These are phyloP conservation scores for Notholithocarpus densiflorus DNA, from an alignment of 306 rosid species.

Conservation along the genomic window DNA sequence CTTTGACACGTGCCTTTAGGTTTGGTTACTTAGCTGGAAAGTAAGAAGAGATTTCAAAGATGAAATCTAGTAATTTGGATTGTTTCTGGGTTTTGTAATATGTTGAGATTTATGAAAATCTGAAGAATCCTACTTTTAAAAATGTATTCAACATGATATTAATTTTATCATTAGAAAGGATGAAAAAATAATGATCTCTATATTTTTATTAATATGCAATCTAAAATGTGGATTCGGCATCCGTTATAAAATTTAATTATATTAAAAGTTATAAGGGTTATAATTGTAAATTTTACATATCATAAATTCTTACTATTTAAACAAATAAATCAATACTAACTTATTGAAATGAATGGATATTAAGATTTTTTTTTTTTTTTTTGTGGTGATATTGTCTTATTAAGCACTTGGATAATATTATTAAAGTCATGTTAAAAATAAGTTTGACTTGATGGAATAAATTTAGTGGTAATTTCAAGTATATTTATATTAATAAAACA, in stretches of 20 bases:
- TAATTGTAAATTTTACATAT: too few relatives aligned
- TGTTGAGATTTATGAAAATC: neutral
- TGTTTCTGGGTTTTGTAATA: neutral
- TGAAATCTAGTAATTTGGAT: slow-evolving; percentile 6
- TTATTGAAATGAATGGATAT: too few relatives aligned
- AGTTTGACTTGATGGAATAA: too few relatives aligned
- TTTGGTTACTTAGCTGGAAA: neutral
- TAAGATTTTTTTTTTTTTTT: too few relatives aligned
- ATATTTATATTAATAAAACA: too few relatives aligned
- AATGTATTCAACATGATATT: neutral
- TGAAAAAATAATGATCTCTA: neutral
- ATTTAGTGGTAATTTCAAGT: too few relatives aligned
- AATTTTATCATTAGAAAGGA: neutral
- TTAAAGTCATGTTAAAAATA: too few relatives aligned
- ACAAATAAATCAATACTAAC: too few relatives aligned
- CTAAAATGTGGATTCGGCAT: neutral
- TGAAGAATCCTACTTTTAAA: neutral
- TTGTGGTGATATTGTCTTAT: too few relatives aligned
- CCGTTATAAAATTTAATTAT: neutral
- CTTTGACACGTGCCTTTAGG: neutral
- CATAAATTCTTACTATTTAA: too few relatives aligned
- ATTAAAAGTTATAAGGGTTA: neutral
- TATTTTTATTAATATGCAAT: neutral
- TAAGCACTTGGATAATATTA: too few relatives aligned
- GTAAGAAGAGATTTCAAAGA: too few relatives aligned